Evolutionary conservation across 2,329 filamentous ascomycete genomes (phyloP).

Genomic region (Byssochlamys sp.): DNA sequence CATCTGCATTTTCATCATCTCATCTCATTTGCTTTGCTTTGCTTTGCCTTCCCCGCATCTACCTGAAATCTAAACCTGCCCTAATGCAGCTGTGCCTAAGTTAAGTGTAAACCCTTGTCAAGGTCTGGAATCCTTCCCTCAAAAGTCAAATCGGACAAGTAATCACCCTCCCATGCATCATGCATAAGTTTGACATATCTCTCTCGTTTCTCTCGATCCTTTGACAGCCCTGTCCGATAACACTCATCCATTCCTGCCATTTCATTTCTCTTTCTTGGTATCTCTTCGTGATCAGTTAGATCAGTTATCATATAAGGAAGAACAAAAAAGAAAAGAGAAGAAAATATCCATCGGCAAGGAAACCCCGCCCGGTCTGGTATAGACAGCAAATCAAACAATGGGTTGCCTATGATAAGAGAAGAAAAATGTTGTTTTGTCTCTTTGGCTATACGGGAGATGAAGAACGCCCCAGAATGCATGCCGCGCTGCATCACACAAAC

Average conservation of each 20-base stretch:
- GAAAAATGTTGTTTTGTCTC: not conserved
- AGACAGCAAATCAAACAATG: not conserved
- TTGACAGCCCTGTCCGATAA: not conserved
- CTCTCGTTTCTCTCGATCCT: not conserved
- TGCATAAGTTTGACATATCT: not conserved
- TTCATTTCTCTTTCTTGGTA: not conserved
- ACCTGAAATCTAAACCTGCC: not conserved
- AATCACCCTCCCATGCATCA: not conserved
- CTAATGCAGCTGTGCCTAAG: not conserved
- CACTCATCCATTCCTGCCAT: not conserved
- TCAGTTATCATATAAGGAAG: not conserved
- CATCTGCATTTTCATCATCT: not conserved
- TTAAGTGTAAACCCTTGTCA: too few relatives aligned
- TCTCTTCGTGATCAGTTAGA: not conserved
- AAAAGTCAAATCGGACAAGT: not conserved
- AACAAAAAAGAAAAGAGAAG: not conserved
- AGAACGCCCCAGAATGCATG: not conserved
- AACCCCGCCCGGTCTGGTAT: not conserved
- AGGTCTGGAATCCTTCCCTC: not conserved
- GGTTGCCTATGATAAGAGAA: conserved; percentile 15
- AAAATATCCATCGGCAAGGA: not conserved
- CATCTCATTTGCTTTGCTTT: not conserved
- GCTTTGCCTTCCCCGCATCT: not conserved
- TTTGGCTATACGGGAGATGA: not conserved
- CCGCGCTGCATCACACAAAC: not conserved